Conservation (phyloP, 441 rosid genomes). For the Aleurites moluccanus region DNA sequence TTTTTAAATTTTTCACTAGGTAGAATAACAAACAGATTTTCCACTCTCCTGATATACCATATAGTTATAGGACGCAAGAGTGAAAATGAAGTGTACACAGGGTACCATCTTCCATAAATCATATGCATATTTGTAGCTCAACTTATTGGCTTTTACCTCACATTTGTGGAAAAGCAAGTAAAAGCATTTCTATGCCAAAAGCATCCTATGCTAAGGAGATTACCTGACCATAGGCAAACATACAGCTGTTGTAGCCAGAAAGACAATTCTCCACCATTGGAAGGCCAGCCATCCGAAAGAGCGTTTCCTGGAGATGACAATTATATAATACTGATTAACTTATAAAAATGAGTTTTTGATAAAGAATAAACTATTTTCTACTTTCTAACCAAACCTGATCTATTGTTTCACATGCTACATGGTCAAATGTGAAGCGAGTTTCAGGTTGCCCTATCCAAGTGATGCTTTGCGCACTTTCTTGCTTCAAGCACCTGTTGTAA, state of each 20-base stretch:
- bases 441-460: slow-evolving; percentile 94
- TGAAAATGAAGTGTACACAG: background rate
- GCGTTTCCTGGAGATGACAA: slow-evolving; percentile 64
- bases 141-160: background rate
- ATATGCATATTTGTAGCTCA: background rate
- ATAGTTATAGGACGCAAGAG: background rate
- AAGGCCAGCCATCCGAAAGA: slow-evolving; percentile 86
- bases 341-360: background rate
- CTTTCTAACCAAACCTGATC: slow-evolving; percentile 69
- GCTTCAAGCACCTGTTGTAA: slow-evolving; percentile 85
- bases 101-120: background rate
- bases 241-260: slow-evolving; percentile 97
- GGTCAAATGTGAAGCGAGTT: slow-evolving; percentile 85
- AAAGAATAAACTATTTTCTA: background rate
- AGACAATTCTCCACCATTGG: slow-evolving; percentile 98
- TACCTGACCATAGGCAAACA: slow-evolving; percentile 99
- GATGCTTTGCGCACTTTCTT: slow-evolving; percentile 81
- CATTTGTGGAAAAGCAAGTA: background rate
- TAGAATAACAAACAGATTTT: background rate
- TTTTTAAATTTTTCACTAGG: background rate
- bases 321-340: slow-evolving; percentile 11
- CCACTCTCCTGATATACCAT: background rate
- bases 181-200: background rate
- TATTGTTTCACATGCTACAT: slow-evolving; percentile 92
- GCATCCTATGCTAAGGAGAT: slow-evolving; percentile 2